phyloP scores from a whole-genome alignment of 2,329 filamentous ascomycete species.

The Aspergillus tamarii region DNA sequence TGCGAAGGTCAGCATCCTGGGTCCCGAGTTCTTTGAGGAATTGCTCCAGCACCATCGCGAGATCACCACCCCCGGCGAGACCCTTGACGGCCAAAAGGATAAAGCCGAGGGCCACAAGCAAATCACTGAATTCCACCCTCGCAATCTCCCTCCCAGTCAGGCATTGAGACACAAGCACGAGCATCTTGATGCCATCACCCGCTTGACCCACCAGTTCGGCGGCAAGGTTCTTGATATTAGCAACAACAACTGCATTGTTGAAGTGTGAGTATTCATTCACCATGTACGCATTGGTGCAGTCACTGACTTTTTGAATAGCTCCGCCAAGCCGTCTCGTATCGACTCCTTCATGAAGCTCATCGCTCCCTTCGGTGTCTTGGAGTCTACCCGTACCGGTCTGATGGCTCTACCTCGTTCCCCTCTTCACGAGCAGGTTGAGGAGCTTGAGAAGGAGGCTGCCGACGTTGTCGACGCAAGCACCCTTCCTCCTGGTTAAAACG shows the following conservation, averaged over 20 bases:
- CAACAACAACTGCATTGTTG: constrained; percentile 97
- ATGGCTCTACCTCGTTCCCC: constrained; percentile 97
- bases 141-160: constrained; percentile 80
- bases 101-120: constrained; percentile 15
- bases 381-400: constrained; percentile 91
- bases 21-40: constrained; percentile 98
- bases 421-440: constrained; percentile 73
- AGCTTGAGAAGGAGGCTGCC: constrained; percentile 82
- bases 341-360: constrained; percentile 98
- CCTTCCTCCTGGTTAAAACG: constrained; percentile 79
- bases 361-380: constrained; percentile 90
- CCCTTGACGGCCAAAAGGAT: constrained; percentile 35
- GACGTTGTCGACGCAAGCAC: constrained; percentile 94
- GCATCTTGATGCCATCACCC: constrained; percentile 94
- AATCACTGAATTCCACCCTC: constrained; percentile 78
- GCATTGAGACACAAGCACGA: constrained; percentile 96
- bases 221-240: constrained; percentile 98
- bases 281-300: neutral
- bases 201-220: constrained; percentile 95
- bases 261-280: constrained; percentile 70
- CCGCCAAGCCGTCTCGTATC: constrained; percentile 89
- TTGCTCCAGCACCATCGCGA: constrained; percentile 93
- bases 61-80: constrained; percentile 64
- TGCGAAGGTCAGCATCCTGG: constrained; percentile 94
- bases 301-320: constrained; percentile 53